Evolutionary conservation across 2,329 filamentous ascomycete species (phyloP).

Genomic region (Colletotrichum graminicola): DNA sequence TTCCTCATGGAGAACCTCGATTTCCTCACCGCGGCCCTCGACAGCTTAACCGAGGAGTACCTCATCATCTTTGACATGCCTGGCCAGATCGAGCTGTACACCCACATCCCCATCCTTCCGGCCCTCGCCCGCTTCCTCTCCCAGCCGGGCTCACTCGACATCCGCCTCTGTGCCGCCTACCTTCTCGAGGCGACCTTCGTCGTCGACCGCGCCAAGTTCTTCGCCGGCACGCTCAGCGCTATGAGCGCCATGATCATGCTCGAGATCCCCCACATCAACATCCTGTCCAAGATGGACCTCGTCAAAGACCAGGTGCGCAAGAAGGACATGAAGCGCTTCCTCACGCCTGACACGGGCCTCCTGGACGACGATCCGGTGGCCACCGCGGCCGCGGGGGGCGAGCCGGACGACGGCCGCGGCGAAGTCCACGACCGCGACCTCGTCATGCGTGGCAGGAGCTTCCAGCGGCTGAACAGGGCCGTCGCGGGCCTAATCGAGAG

Average conservation of each 20-base stretch:
- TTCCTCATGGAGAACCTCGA: slow-evolving; percentile 95
- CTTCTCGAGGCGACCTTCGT: slow-evolving; percentile 96
- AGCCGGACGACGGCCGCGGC: slow-evolving; percentile 64
- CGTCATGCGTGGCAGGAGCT: slow-evolving; percentile 84
- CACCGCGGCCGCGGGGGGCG: slow-evolving; percentile 40
- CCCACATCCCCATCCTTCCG: slow-evolving; percentile 93
- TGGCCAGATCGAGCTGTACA: slow-evolving; percentile 98
- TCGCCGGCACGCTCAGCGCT: slow-evolving; percentile 92
- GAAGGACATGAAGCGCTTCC: slow-evolving; percentile 88
- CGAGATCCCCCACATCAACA: slow-evolving; percentile 95
- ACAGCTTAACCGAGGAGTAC: slow-evolving; percentile 91
- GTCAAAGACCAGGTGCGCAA: slow-evolving; percentile 90
- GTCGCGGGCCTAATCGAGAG: slow-evolving; percentile 94
- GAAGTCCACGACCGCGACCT: slow-evolving; percentile 76
- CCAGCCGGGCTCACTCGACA: slow-evolving; percentile 82
- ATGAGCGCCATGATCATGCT: slow-evolving; percentile 99
- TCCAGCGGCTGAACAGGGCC: slow-evolving; percentile 85
- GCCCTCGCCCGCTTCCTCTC: slow-evolving; percentile 85
- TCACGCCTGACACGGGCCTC: slow-evolving; percentile 86
- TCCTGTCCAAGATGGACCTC: slow-evolving; percentile 97
- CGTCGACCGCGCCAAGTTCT: slow-evolving; percentile 96
- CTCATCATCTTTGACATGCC: slow-evolving; percentile 99
- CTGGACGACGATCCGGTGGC: slow-evolving; percentile 79
- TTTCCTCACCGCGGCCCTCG: slow-evolving; percentile 87
- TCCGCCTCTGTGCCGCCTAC: slow-evolving; percentile 93